Evolutionary conservation across 2,329 filamentous ascomycete genomes (phyloP).

Genomic region (Nigrospora osmanthi): DNA sequence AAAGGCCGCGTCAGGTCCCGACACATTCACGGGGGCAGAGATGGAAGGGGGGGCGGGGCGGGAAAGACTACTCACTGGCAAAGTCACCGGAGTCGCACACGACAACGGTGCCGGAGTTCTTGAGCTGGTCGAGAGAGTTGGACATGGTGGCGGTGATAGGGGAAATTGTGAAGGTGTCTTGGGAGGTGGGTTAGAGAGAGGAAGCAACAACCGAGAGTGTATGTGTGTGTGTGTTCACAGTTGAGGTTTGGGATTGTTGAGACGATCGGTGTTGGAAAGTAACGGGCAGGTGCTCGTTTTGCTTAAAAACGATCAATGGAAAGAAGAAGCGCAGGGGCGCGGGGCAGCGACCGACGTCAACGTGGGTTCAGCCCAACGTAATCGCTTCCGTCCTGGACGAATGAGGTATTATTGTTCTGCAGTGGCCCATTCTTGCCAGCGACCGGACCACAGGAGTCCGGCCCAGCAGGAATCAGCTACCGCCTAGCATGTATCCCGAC

Average conservation of each 20-base stretch:
- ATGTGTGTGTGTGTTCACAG: background rate
- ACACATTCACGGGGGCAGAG: constrained; percentile 2
- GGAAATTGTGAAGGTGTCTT: background rate
- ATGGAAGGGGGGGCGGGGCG: constrained; percentile 1
- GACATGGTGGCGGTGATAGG: constrained; percentile 50
- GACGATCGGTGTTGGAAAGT: background rate
- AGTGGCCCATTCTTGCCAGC: background rate
- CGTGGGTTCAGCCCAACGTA: constrained; percentile 1
- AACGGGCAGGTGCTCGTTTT: background rate
- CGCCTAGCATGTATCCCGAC: too few species aligned
- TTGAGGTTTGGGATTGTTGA: background rate
- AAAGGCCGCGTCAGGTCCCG: background rate
- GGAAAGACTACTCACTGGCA: constrained; percentile 51
- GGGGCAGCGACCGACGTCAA: background rate
- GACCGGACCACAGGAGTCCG: background rate
- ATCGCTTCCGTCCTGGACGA: background rate
- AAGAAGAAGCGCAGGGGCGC: background rate
- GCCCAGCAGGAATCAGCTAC: background rate
- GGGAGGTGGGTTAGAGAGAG: background rate
- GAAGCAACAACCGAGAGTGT: background rate
- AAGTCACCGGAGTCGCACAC: constrained; percentile 95
- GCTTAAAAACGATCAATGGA: background rate
- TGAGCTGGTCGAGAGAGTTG: constrained; percentile 91
- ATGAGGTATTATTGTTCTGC: background rate
- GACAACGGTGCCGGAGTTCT: constrained; percentile 91